phyloP scores from a whole-genome alignment of 495 filamentous ascomycete genomes.

The Aspergillus kassunensis region DNA sequence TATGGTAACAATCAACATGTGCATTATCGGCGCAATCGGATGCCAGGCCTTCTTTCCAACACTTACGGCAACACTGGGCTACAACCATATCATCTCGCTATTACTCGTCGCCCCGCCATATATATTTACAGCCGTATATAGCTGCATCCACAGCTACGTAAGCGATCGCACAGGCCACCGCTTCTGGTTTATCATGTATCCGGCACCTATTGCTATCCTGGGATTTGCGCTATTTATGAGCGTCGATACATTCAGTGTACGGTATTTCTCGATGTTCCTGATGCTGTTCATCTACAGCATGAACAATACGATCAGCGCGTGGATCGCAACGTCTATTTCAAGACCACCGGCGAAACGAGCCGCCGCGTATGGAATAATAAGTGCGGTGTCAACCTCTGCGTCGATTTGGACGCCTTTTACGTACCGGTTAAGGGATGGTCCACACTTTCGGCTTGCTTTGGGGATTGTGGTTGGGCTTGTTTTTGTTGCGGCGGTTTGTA shows the following conservation, averaged over 20 bases:
- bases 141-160: constrained; percentile 27
- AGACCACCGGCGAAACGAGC: constrained; percentile 44
- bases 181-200: constrained; percentile 40
- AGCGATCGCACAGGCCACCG: constrained; percentile 35
- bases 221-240: constrained; percentile 38
- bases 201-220: constrained; percentile 32
- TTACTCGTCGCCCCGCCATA: constrained; percentile 44
- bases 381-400: constrained; percentile 34
- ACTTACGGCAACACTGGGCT: constrained; percentile 36
- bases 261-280: constrained; percentile 43
- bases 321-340: constrained; percentile 41
- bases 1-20: constrained; percentile 35
- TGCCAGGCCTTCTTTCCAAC: constrained; percentile 47
- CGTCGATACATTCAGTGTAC: constrained; percentile 27
- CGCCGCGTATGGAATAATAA: constrained; percentile 39
- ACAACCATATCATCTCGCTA: constrained; percentile 29
- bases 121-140: constrained; percentile 39
- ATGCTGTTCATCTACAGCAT: constrained; percentile 41
- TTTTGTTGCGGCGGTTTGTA: constrained; percentile 18
- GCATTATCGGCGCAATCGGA: constrained; percentile 33
- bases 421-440: constrained; percentile 27
- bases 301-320: constrained; percentile 37
- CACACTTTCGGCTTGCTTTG: constrained; percentile 30
- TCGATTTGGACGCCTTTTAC: constrained; percentile 42
- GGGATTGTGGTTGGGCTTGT: constrained; percentile 32